These are phyloP conservation scores for Penicillium olsonii DNA, from an alignment of 2,329 filamentous ascomycete species.

Conservation along the genomic window DNA sequence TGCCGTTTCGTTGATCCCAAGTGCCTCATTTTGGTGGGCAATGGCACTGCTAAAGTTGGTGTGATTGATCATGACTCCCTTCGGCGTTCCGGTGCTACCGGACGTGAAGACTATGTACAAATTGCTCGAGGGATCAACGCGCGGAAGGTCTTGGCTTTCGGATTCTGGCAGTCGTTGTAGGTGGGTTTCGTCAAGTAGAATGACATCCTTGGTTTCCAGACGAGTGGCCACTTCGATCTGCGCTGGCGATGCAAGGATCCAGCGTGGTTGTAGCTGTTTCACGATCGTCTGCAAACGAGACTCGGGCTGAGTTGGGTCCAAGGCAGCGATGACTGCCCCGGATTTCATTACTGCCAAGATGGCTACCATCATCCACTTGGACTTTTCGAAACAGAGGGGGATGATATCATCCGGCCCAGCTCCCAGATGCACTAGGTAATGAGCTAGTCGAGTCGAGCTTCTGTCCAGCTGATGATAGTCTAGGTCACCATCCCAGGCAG, in stretches of 20 bases:
- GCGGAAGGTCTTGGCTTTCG: background rate
- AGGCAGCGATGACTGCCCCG: slow-evolving; percentile 1
- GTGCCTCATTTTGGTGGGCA: background rate
- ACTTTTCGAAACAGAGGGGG: slow-evolving; percentile 6
- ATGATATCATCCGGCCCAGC: slow-evolving; percentile 2
- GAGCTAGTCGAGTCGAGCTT: slow-evolving; percentile 1
- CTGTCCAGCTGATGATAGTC: slow-evolving; percentile 8
- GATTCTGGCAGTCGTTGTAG: background rate
- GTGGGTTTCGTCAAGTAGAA: background rate
- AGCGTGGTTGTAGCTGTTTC: background rate
- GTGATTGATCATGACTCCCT: slow-evolving; percentile 1
- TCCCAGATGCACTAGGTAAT: background rate
- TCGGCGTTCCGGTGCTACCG: slow-evolving; percentile 10
- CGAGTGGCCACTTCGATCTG: background rate
- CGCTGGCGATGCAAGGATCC: background rate
- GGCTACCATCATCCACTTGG: slow-evolving; percentile 5
- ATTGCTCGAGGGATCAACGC: background rate
- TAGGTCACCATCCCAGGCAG: slow-evolving; percentile 4
- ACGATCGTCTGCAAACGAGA: background rate
- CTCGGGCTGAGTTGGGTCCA: slow-evolving; percentile 1
- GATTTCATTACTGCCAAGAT: slow-evolving; percentile 6
- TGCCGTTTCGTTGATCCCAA: background rate
- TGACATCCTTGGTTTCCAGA: background rate
- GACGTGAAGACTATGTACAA: slow-evolving; percentile 6
- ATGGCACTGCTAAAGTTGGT: background rate